These are phyloP conservation scores for Saturnispora galanensis DNA, from an alignment of 805 yeast genomes.

Conservation along the genomic window DNA sequence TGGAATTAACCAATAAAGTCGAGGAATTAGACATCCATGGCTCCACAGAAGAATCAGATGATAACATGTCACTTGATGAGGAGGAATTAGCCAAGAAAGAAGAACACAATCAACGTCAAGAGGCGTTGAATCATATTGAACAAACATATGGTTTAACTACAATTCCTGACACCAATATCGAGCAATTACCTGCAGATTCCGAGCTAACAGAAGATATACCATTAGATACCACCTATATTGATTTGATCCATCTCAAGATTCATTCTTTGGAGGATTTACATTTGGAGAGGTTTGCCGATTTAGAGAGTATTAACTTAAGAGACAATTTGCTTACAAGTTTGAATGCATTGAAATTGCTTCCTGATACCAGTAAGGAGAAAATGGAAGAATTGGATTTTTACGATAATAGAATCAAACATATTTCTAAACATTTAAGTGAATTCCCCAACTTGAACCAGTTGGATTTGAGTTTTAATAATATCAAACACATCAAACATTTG, in stretches of 20 bases:
- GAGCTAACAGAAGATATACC: constrained; percentile 51
- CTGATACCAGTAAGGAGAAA: constrained; percentile 31
- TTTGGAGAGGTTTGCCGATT: constrained; percentile 42
- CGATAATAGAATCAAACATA: constrained; percentile 85
- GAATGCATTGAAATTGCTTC: constrained; percentile 52
- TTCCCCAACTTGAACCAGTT: constrained; percentile 47
- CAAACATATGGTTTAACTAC: constrained; percentile 23
- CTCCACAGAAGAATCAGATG: constrained; percentile 9
- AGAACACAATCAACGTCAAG: constrained; percentile 5
- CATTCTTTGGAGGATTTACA: constrained; percentile 51
- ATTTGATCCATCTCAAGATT: constrained; percentile 63
- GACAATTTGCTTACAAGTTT: constrained; percentile 76
- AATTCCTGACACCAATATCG: constrained; percentile 35
- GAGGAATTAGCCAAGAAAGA: constrained; percentile 8
- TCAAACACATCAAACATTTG: constrained; percentile 74
- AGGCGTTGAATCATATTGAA: constrained; percentile 15
- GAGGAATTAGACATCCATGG: not conserved
- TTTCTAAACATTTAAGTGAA: constrained; percentile 58
- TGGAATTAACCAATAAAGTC: not conserved
- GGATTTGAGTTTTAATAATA: constrained; percentile 85
- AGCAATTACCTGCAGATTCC: constrained; percentile 56
- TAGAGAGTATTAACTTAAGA: constrained; percentile 62
- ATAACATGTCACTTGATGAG: constrained; percentile 10
- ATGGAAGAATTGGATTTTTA: constrained; percentile 79
- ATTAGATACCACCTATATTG: constrained; percentile 50